Evolutionary conservation across 2,329 filamentous ascomycete genomes (phyloP), one percentile per base, ranked within the genome.

Genomic region (Nothophoma quercina): DNA sequence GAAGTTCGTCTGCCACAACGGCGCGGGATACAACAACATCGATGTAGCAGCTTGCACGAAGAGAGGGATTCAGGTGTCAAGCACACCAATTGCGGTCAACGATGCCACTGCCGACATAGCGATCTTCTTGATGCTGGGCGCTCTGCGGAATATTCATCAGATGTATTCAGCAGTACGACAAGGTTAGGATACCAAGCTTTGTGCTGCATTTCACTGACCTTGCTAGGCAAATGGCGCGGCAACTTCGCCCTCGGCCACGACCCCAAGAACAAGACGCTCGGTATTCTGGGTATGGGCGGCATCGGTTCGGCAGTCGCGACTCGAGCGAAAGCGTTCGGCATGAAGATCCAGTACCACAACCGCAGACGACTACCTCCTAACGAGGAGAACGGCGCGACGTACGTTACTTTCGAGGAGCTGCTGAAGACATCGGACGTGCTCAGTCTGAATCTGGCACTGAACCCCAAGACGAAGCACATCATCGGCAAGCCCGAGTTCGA

Each of bases 11-110:
- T 77, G 75, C 46, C 78, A 80, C 59, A 78, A 79, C 42, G 77
- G 83, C 13, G 83, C 83, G 1, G 83, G 83, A 4, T 86, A 86
- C 68, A 83, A 86, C 65, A 85, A 85, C 60, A 80, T 86, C 39
- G 83, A 86, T 51, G 74, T 85, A 12, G 68, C 75, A 1, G 80
- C 78, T 18, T 85, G 82, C 67, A 81, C 80, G 21, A 67, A 77
- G 56, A 76, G 60, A 59, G 73, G 73, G 2, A 79, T 81, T 21
- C 60, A 66, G 1, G 73, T 80, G n/a, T 77, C 77, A 58, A 72
- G 78, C 55, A 80, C 78, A 2, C 78, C 78, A 0, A 75, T 78
- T 26, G 79, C 78, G 1, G 78, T 81, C 21, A 78, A 83, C 34
- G 79, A 82, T 49, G 77, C 80, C 5, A 83, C 81, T 12, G 81